Percentiles rank a stretch among this genome's conserved stretches.
These are phyloP conservation scores for Sabuloglossum arenarium DNA, from an alignment of 495 filamentous ascomycete genomes.

Conservation along the genomic window DNA sequence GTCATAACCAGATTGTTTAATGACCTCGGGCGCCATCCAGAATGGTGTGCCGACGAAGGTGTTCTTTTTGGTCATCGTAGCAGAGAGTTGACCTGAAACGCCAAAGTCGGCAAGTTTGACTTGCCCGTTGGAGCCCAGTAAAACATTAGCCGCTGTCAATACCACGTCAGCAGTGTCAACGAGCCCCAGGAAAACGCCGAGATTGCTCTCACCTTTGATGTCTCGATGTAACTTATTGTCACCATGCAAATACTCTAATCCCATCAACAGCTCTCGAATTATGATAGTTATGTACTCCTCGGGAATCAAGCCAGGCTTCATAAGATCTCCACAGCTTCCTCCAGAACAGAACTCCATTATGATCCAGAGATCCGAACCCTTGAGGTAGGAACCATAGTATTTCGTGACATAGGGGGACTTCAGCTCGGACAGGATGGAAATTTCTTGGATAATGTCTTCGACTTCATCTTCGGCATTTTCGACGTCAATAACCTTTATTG, in stretches of 20 bases:
- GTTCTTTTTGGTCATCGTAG: slow-evolving; percentile 99
- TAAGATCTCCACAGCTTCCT: slow-evolving; percentile 75
- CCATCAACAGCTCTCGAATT: slow-evolving; percentile 68
- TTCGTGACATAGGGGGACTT: slow-evolving; percentile 89
- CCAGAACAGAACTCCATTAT: slow-evolving; percentile 90
- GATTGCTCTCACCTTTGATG: slow-evolving; percentile 38
- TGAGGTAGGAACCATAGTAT: slow-evolving; percentile 90
- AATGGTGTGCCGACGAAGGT: slow-evolving; percentile 97
- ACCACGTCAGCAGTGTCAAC: background rate
- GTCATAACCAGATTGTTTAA: slow-evolving; percentile 94
- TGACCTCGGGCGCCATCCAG: slow-evolving; percentile 99
- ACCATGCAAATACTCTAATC: slow-evolving; percentile 77
- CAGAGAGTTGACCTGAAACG: slow-evolving; percentile 88
- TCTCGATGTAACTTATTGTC: slow-evolving; percentile 95
- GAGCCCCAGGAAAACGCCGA: background rate
- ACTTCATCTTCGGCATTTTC: slow-evolving; percentile 98
- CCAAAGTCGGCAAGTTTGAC: slow-evolving; percentile 97
- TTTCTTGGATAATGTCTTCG: slow-evolving; percentile 96
- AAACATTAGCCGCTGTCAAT: slow-evolving; percentile 60
- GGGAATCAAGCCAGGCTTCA: slow-evolving; percentile 79
- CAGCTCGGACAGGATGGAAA: slow-evolving; percentile 84
- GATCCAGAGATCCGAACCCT: slow-evolving; percentile 93
- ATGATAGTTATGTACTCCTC: slow-evolving; percentile 95
- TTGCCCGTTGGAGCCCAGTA: slow-evolving; percentile 72
- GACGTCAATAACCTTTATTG: slow-evolving; percentile 94